These are phyloP conservation scores for Metarhizium rileyi DNA, from an alignment of 2,329 filamentous ascomycete species.

Conservation along the genomic window DNA sequence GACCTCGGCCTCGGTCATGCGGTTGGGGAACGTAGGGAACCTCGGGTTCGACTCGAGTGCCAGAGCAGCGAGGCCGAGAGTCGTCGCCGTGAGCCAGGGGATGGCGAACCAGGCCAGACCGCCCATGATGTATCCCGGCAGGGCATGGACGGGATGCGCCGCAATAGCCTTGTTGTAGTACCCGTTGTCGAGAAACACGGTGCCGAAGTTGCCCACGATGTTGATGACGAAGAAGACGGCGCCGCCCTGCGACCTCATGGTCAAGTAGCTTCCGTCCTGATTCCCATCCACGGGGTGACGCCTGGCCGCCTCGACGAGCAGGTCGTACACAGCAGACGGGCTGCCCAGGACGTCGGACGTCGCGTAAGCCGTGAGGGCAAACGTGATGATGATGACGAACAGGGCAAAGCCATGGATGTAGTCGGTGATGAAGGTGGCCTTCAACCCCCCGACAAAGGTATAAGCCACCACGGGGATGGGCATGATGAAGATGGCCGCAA, in stretches of 20 bases:
- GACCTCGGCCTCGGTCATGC: conserved; percentile 66
- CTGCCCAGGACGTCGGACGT: conserved; percentile 64
- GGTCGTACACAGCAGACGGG: conserved; percentile 68
- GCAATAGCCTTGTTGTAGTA: conserved; percentile 95
- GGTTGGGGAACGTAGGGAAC: conserved; percentile 63
- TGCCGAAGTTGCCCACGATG: conserved; percentile 71
- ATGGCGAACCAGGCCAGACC: conserved; percentile 89
- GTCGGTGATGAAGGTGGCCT: conserved; percentile 78
- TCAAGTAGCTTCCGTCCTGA: conserved; percentile 71
- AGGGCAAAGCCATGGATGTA: conserved; percentile 82
- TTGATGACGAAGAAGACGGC: conserved; percentile 90
- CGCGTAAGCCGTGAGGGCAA: conserved; percentile 73
- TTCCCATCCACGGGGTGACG: conserved; percentile 73
- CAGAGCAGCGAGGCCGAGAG: conserved; percentile 74
- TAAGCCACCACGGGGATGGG: conserved; percentile 48
- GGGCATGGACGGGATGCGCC: conserved; percentile 71
- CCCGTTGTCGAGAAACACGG: conserved; percentile 77
- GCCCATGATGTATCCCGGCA: conserved; percentile 81
- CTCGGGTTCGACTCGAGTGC: conserved; percentile 64
- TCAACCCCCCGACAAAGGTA: conserved; percentile 69
- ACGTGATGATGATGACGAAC: conserved; percentile 76
- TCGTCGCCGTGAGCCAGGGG: conserved; percentile 81
- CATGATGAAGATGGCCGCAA: conserved; percentile 51
- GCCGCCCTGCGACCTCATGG: conserved; percentile 63
- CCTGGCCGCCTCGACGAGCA: conserved; percentile 57